Conservation (phyloP, 2,329 filamentous ascomycete genomes). For the Epichloe elymi region DNA sequence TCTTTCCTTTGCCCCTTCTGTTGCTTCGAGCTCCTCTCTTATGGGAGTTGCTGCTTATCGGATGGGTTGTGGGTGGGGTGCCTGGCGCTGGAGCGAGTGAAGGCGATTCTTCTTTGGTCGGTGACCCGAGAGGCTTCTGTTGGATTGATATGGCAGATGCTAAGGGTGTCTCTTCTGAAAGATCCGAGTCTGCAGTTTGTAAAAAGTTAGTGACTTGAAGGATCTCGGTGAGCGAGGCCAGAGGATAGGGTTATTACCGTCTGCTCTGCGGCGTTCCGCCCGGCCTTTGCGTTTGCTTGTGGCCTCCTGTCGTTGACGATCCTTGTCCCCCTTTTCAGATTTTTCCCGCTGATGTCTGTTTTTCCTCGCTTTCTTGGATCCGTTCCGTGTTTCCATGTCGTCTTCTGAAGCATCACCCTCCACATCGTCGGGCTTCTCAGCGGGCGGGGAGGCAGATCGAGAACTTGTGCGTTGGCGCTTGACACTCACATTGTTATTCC, state of each 20-base stretch:
- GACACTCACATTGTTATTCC: constrained; percentile 53
- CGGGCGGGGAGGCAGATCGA: constrained; percentile 49
- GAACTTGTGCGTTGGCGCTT: constrained; percentile 81
- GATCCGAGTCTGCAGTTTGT: constrained; percentile 48
- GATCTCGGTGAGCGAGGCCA: background rate
- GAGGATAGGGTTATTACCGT: constrained; percentile 42
- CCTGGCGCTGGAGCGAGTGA: constrained; percentile 19
- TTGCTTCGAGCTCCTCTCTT: constrained; percentile 50
- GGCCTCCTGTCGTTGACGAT: constrained; percentile 60
- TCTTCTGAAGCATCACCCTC: constrained; percentile 59
- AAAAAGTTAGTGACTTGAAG: background rate
- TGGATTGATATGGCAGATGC: constrained; percentile 23
- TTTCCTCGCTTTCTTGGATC: constrained; percentile 46
- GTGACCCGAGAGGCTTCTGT: constrained; percentile 18
- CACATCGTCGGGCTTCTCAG: constrained; percentile 31
- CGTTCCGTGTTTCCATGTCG: constrained; percentile 38
- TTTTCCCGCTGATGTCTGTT: constrained; percentile 48
- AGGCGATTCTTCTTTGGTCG: constrained; percentile 17
- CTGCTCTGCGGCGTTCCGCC: constrained; percentile 65
- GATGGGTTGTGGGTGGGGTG: constrained; percentile 31
- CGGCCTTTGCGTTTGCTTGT: constrained; percentile 70
- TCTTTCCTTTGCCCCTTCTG: constrained; percentile 59
- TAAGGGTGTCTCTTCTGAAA: constrained; percentile 51
- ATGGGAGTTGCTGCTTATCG: constrained; percentile 32
- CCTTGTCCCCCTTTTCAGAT: constrained; percentile 59